Conservation (phyloP, 2,329 filamentous ascomycete species). For the Fusarium denticulatum region DNA sequence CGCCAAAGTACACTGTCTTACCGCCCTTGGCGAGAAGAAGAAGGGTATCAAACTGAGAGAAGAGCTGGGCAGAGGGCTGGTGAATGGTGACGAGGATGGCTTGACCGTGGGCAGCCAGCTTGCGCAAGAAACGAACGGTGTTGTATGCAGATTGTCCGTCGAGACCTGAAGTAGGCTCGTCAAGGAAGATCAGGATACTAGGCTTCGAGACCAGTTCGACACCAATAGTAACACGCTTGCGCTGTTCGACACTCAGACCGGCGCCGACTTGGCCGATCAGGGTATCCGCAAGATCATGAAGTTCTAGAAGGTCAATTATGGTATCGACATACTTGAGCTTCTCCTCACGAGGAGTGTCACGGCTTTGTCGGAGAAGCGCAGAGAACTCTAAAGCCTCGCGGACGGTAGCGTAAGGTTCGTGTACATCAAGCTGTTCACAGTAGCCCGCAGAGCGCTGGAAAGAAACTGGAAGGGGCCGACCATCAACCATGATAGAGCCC, state of each 20-base stretch:
- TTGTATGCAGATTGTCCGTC: conserved; percentile 76
- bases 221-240: conserved; percentile 67
- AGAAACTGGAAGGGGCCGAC: conserved; percentile 73
- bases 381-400: conserved; percentile 80
- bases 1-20: conserved; percentile 74
- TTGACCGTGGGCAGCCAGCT: conserved; percentile 72
- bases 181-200: conserved; percentile 67
- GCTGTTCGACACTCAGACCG: conserved; percentile 62
- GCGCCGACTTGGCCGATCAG: conserved; percentile 62
- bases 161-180: conserved; percentile 72
- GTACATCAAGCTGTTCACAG: conserved; percentile 83
- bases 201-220: conserved; percentile 71
- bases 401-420: conserved; percentile 77
- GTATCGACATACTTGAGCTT: conserved; percentile 82
- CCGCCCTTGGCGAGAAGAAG: conserved; percentile 73
- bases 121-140: conserved; percentile 72
- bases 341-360: conserved; percentile 69
- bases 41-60: conserved; percentile 73
- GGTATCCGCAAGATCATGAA: conserved; percentile 59
- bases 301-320: conserved; percentile 72
- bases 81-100: conserved; percentile 77
- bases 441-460: conserved; percentile 85
- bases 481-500: conserved; percentile 81
- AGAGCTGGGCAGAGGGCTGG: conserved; percentile 73
- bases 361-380: conserved; percentile 77